Percentiles rank a stretch among this genome's conserved stretches.
Conservation (phyloP, 1,284 basidiomycete genomes). For the Austropuccinia psidii region DNA sequence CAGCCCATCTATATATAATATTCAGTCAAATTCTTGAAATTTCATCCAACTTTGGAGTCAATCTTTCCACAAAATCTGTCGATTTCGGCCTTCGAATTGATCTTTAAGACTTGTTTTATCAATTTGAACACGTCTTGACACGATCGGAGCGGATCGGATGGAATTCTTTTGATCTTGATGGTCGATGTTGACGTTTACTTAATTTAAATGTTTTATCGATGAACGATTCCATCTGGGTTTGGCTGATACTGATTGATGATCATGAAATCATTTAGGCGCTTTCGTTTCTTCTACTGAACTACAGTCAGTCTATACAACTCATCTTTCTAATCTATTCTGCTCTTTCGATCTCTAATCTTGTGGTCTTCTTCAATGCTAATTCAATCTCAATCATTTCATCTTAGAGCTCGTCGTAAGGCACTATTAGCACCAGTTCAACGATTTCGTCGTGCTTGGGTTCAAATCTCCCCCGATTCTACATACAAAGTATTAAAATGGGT, state of each 20-base stretch:
- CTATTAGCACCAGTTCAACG: constrained; percentile 16
- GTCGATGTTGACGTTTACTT: too few relatives aligned
- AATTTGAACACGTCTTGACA: background rate
- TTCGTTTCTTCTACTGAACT: constrained; percentile 19
- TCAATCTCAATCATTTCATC: background rate
- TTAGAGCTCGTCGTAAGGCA: constrained; percentile 21
- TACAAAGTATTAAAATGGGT: constrained; percentile 33
- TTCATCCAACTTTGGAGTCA: background rate
- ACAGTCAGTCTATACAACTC: background rate
- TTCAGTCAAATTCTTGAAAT: background rate
- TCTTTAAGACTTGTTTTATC: background rate
- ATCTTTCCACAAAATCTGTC: background rate
- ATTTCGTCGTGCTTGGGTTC: constrained; percentile 22
- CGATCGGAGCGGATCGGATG: background rate
- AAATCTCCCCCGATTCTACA: constrained; percentile 7
- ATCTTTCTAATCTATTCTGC: background rate
- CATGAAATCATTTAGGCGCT: background rate
- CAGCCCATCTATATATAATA: background rate
- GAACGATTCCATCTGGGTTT: background rate
- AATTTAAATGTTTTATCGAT: background rate
- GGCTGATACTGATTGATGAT: background rate
- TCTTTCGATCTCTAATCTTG: background rate
- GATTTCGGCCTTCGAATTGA: background rate
- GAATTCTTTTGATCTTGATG: background rate
- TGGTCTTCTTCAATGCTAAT: background rate